Conservation (phyloP, 2,329 filamentous ascomycete genomes). For the Tolypocladium inflatum region DNA sequence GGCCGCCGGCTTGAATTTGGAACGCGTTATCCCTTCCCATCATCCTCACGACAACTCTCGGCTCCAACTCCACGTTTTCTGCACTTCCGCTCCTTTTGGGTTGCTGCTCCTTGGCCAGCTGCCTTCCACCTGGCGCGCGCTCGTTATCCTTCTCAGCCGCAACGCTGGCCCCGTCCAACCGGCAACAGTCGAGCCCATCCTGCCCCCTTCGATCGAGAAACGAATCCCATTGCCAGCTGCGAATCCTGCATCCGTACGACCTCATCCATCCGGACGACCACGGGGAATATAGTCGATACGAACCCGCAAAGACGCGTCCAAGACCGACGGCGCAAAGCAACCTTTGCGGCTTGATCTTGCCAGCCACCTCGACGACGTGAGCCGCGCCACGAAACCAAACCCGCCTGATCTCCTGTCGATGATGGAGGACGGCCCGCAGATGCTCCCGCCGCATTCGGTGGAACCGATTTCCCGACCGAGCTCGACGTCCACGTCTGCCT, state of each 20-base stretch:
- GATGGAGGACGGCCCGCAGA: slow-evolving; percentile 38
- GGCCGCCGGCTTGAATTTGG: neutral
- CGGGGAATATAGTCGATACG: neutral
- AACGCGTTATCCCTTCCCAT: neutral
- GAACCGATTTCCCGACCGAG: slow-evolving; percentile 41
- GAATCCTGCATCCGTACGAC: neutral
- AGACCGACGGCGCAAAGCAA: neutral
- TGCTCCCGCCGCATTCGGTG: slow-evolving; percentile 26
- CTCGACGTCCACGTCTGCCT: slow-evolving; percentile 37
- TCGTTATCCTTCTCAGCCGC: neutral
- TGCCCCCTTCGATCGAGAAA: neutral
- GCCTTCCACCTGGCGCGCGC: neutral
- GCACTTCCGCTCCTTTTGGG: neutral
- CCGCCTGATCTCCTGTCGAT: neutral
- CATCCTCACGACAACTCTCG: neutral
- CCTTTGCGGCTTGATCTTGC: neutral
- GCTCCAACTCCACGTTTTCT: neutral
- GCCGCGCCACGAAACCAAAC: neutral
- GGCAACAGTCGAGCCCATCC: neutral
- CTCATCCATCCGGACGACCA: neutral
- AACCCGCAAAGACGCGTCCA: neutral
- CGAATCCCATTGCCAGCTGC: neutral
- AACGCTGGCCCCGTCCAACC: neutral
- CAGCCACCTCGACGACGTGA: neutral
- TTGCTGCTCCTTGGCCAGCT: neutral